phyloP scores from a whole-genome alignment of 768 basidiomycete genomes.

The Lentinula sp. region DNA sequence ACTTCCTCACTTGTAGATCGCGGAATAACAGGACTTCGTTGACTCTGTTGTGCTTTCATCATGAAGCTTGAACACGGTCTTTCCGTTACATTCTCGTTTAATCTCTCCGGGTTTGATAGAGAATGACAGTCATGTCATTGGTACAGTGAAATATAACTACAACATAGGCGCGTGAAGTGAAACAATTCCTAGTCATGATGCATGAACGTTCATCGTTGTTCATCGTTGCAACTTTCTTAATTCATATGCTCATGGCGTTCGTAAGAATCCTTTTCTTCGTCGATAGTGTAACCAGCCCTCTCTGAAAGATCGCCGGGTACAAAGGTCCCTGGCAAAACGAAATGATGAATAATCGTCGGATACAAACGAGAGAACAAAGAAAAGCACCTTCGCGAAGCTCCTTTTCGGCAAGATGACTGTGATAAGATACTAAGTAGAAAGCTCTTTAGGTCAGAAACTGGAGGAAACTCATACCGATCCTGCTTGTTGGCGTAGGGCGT shows the following conservation, averaged over 20 bases:
- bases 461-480: constrained; percentile 19
- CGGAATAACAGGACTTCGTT: too few relatives aligned
- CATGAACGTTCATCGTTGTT: background rate
- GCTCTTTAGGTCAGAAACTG: background rate
- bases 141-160: background rate
- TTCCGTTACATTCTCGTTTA: too few relatives aligned
- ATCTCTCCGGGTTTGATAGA: too few relatives aligned
- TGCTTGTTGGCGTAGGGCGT: constrained; percentile 27
- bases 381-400: constrained; percentile 31
- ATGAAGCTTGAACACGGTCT: too few relatives aligned
- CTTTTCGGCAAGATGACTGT: constrained; percentile 20
- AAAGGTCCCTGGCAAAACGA: constrained; percentile 17
- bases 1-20: too few relatives aligned
- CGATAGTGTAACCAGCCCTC: constrained; percentile 6
- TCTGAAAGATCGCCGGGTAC: constrained; percentile 23
- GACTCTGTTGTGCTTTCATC: too few relatives aligned
- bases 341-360: constrained; percentile 4
- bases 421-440: background rate
- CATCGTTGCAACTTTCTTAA: background rate
- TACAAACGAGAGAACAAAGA: background rate
- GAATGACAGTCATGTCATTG: background rate
- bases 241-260: background rate
- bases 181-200: background rate
- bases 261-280: background rate
- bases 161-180: background rate